Percentiles rank a stretch among this genome's conserved stretches.
These are phyloP conservation scores for Trametes elegans DNA, from an alignment of 768 basidiomycete genomes.

Conservation along the genomic window DNA sequence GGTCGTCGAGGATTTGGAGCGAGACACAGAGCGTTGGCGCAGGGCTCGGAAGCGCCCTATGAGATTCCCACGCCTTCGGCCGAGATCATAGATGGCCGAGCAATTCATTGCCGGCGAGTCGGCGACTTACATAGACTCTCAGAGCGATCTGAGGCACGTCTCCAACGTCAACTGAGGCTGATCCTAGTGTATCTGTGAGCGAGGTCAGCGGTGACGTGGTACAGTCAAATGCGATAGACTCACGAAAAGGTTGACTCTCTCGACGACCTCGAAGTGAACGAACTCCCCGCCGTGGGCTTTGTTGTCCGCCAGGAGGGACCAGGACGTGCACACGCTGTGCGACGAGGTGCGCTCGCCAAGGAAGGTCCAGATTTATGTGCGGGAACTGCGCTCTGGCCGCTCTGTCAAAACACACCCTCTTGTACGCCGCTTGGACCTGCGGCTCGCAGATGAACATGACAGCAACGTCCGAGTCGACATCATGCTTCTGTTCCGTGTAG, in stretches of 20 bases:
- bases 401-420: conserved; percentile 12
- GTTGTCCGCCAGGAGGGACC: conserved; percentile 24
- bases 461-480: not conserved
- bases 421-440: conserved; percentile 1
- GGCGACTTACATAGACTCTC: too few species aligned
- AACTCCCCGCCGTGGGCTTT: conserved; percentile 6
- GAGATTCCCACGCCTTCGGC: too few species aligned
- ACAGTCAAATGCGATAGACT: not conserved
- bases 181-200: not conserved
- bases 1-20: too few species aligned
- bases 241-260: conserved; percentile 28
- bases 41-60: too few species aligned
- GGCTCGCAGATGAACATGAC: not conserved
- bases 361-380: not conserved
- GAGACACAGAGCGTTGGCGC: too few species aligned
- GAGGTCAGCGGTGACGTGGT: too few species aligned
- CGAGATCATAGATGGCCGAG: too few species aligned
- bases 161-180: not conserved
- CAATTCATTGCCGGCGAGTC: too few species aligned
- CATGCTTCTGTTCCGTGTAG: not conserved
- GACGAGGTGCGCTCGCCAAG: not conserved
- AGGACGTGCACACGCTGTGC: conserved; percentile 4
- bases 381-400: conserved; percentile 1
- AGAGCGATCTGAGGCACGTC: not conserved
- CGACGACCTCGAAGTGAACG: conserved; percentile 17